Evolutionary conservation across 75 land plant species (phyloP), one percentile per base, ranked within the genome.

Genomic region (Cupressus sempervirens): DNA sequence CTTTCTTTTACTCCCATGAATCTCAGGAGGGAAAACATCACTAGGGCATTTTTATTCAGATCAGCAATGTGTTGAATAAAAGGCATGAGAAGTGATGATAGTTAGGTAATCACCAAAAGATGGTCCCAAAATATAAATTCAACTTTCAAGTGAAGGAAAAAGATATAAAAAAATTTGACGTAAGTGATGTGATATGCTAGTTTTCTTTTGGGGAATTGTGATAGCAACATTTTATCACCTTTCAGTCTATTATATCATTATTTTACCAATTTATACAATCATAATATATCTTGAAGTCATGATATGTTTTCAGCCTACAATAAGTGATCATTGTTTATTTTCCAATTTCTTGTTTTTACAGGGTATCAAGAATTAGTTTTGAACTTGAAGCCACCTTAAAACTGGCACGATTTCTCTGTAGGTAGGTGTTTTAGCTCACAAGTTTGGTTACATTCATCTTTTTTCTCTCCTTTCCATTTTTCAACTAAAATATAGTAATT

Each of bases 311-410:
- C 43, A 76, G 79, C 11, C 26, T 76, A 26, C 13, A 45, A n/a
- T 45, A n/a, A 79, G 30, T 11, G 12, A 45, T 79, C 46, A 43
- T 79, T 79, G 30, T 45, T 79, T 45, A n/a, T 45, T 43, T 43
- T 38, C 29, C 12, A 4, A 79, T 23, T 82, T 20, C 62, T 65
- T 80, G 65, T 86, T 36, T 43, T 82, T 83, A 86, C 89, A 95
- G 99, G 83, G 99, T 94, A 83, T 91, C 98, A 82, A 94, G 98
- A 13, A 84, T 93, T 65, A 92, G 91, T 86, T 97, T 97, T 92
- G 99, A 97, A 86, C 91, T 97, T 77, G 99, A 97, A 86, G 98
- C 99, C 83, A 93, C 92, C 23, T 82, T 97, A 83, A 97, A 97
- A 85, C 87, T 97, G 86, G 98, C 99, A 56, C 87, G 98, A 65